phyloP scores from a whole-genome alignment of 192 early-diverging fungal species.

The Rhizoclosmatium sp. region DNA sequence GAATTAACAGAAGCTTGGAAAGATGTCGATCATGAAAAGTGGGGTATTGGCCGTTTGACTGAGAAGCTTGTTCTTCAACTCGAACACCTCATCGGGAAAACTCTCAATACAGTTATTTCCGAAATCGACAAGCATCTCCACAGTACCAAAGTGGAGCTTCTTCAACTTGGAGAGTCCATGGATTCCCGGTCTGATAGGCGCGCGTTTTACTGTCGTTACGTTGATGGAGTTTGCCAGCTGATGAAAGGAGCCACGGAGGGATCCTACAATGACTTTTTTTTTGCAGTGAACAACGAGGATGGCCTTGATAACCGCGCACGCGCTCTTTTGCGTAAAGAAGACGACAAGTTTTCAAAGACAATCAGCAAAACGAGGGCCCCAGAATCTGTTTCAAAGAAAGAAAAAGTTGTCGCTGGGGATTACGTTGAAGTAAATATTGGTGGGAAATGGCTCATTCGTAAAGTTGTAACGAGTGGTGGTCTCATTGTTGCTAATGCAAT shows the following conservation, averaged over 20 bases:
- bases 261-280: constrained; percentile 18
- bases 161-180: neutral
- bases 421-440: constrained; percentile 6
- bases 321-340: neutral
- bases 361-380: neutral
- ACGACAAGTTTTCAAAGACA: neutral
- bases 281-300: neutral
- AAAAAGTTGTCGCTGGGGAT: constrained; percentile 1
- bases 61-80: constrained; percentile 28
- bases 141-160: neutral
- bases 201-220: constrained; percentile 6
- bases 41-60: constrained; percentile 18
- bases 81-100: neutral
- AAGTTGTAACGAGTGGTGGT: neutral
- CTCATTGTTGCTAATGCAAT: too few relatives aligned
- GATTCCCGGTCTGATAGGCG: neutral
- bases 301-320: neutral
- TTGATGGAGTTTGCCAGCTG: neutral
- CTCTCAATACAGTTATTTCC: neutral
- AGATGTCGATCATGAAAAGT: neutral
- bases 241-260: neutral
- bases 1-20: neutral
- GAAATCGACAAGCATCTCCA: neutral
- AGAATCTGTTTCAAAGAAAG: neutral
- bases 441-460: neutral